Evolutionary conservation across 495 filamentous ascomycete genomes (phyloP).

Genomic region (Pyrenopolyporus hunteri): DNA sequence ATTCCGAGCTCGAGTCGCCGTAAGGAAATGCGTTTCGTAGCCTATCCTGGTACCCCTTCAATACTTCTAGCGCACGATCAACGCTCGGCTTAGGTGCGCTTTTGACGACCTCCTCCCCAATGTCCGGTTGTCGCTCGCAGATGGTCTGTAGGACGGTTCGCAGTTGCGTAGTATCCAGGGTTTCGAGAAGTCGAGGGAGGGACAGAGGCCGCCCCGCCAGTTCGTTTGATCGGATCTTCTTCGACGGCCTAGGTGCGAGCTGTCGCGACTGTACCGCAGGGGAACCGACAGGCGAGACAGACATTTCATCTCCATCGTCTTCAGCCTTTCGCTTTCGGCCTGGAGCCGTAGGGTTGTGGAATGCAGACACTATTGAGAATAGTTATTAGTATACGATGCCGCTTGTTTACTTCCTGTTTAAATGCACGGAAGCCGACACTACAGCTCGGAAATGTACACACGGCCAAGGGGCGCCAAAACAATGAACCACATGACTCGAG

Average conservation of each 20-base stretch:
- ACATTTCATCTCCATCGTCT: conserved; percentile 89
- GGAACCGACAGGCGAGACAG: conserved; percentile 78
- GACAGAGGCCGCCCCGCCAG: conserved; percentile 78
- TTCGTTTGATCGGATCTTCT: conserved; percentile 67
- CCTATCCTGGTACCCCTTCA: conserved; percentile 78
- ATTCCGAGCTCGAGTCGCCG: conserved; percentile 84
- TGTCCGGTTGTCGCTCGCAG: conserved; percentile 84
- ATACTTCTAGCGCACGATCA: conserved; percentile 74
- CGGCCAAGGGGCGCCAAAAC: neutral
- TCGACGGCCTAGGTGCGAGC: conserved; percentile 64
- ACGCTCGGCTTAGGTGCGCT: conserved; percentile 85
- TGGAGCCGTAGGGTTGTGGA: conserved; percentile 56
- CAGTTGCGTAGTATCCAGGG: conserved; percentile 81
- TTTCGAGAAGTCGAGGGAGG: conserved; percentile 86
- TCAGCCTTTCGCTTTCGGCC: conserved; percentile 87
- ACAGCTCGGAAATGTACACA: conserved; percentile 1
- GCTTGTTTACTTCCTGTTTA: conserved; percentile 1
- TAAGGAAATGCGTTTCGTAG: conserved; percentile 85
- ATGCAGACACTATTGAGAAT: conserved; percentile 57
- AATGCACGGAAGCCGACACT: conserved; percentile 6
- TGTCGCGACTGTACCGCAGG: conserved; percentile 71
- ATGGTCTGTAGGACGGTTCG: conserved; percentile 82
- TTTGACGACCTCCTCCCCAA: conserved; percentile 81
- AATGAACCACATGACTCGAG: conserved; percentile 9
- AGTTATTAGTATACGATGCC: conserved; percentile 36